These are phyloP conservation scores for Coemansia sp. DNA, from an alignment of 192 early-diverging fungal species.

Conservation along the genomic window DNA sequence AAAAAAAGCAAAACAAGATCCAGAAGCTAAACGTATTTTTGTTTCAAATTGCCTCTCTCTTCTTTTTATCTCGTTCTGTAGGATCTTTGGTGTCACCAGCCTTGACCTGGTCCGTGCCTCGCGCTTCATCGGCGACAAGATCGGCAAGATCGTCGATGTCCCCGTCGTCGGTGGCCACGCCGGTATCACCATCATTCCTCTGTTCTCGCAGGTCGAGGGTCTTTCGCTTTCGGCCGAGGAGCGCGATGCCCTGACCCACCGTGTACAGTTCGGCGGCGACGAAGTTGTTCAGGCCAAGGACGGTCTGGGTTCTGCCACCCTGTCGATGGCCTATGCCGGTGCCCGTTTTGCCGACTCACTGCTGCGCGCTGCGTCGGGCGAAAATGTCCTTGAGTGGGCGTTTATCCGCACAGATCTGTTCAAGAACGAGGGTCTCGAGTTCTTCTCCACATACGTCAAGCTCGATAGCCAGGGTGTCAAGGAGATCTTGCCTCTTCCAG, in stretches of 20 bases:
- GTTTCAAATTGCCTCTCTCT: neutral
- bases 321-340: constrained; percentile 87
- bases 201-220: constrained; percentile 77
- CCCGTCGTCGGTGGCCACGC: constrained; percentile 95
- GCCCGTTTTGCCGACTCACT: constrained; percentile 91
- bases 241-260: constrained; percentile 86
- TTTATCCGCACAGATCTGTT: constrained; percentile 74
- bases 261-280: constrained; percentile 99
- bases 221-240: constrained; percentile 79
- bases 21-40: too few relatives aligned
- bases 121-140: constrained; percentile 86
- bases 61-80: constrained; percentile 3
- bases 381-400: constrained; percentile 85
- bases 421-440: constrained; percentile 64
- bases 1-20: neutral
- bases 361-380: constrained; percentile 72
- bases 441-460: constrained; percentile 78
- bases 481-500: constrained; percentile 81
- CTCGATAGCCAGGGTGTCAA: constrained; percentile 82
- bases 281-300: constrained; percentile 99
- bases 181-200: constrained; percentile 94
- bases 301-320: constrained; percentile 86
- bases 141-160: constrained; percentile 70
- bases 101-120: constrained; percentile 97
- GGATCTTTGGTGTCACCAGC: constrained; percentile 95